Base-by-base conservation (phyloP, 164 flowering plant genomes). In the Kalanchoe fedtschenkoi region DNA sequence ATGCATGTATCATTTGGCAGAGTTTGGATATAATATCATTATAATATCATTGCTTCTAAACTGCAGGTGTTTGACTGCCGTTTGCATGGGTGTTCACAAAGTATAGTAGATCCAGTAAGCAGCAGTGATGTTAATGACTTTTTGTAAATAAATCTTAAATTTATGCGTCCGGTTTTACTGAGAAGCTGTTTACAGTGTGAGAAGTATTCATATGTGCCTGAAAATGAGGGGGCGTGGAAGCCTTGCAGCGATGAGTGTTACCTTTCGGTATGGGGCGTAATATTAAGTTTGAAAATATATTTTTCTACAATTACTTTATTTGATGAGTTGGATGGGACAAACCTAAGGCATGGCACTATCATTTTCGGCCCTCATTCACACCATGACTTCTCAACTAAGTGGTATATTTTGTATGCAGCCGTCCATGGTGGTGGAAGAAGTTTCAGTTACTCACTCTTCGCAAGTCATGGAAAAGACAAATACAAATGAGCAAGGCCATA, bases 51-150 rank as follows among this genome's bases (percentile, higher is more conserved):
- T 71, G 6, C 66, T 34, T 67, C 43, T 26, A 11, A 62, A 58
- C 29, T 60, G 66, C 80, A 95, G 99, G 79, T 91, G 9, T 91
- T 95, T 75, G 96, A 91, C 66, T 95, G 99, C 62, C 97, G 93
- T 58, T 75, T 95, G 58, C 99, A 95, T 82, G 97, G 96, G 26
- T 95, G 95, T 75, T 89, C 95, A 35, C 97, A 95, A 70, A 70
- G 60, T 70, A 68, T 87, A 29, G 65, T 87, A 29, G 65, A 69
- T 57, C 86, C 99, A 47, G 99, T 95, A 81, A 85, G 95, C 6
- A 53, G 61, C 34, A 19, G 7, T 44, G n/a, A 16, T 56, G 32
- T 29, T 65, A 17, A 19, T 34, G 34, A 28, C 10, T 60, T 61
- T 33, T 34, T 53, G 32, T 41, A 30, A 35, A 14, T 57, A 55